Conservation (phyloP, 345 rosid genomes). For the Anacardium occidentale region DNA sequence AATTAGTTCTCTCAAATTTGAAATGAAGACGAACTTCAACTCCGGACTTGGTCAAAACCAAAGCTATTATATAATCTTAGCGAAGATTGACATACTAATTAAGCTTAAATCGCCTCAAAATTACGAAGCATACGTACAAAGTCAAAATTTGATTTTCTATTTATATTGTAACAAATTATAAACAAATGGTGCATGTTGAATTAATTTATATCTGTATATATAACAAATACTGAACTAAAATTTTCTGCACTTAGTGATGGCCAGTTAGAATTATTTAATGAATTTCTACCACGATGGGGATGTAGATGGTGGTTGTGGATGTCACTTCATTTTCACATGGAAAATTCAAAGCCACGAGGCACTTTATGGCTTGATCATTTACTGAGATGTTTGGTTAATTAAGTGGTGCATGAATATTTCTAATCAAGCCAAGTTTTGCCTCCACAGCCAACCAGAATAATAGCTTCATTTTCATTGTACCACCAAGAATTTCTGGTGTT, state of each 20-base stretch:
- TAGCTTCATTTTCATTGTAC: too few species aligned
- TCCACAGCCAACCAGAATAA: too few species aligned
- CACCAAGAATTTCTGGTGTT: too few species aligned
- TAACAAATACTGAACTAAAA: not conserved
- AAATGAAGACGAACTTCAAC: too few species aligned
- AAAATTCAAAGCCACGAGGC: not conserved
- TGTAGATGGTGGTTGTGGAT: constrained; percentile 1
- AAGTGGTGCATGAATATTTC: not conserved
- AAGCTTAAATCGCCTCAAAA: too few species aligned
- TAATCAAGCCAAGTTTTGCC: too few species aligned
- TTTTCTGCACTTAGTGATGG: constrained; percentile 9
- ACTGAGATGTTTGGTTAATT: not conserved
- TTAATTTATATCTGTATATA: not conserved
- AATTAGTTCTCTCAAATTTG: too few species aligned
- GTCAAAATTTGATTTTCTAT: not conserved
- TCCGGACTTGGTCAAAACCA: too few species aligned
- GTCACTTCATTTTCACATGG: constrained; percentile 14
- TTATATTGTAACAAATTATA: not conserved
- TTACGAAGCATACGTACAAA: not conserved
- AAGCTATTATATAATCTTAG: too few species aligned
- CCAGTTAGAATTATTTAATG: not conserved
- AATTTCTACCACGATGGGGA: not conserved
- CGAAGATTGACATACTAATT: too few species aligned
- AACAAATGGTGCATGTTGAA: not conserved
- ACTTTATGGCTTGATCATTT: not conserved